Conservation (phyloP, 2,329 filamentous ascomycete species). For the Phaeosphaeriaceae sp. region DNA sequence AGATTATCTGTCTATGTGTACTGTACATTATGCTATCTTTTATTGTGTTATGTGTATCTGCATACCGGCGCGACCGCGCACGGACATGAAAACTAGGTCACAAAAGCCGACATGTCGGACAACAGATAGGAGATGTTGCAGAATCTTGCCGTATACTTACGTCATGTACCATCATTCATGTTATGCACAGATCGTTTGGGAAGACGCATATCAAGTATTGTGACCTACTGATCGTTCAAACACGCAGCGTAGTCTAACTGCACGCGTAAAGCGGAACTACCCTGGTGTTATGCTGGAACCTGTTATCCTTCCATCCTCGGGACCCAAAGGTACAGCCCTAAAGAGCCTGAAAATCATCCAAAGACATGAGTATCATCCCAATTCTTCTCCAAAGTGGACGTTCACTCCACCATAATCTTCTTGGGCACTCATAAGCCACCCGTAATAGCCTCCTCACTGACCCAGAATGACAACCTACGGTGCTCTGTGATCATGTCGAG, state of each 20-base stretch:
- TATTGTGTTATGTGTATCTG: too few relatives aligned
- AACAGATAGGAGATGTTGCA: too few relatives aligned
- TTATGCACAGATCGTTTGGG: too few relatives aligned
- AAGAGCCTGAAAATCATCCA: background rate
- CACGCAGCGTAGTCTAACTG: background rate
- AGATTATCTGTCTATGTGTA: too few relatives aligned
- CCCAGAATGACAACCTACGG: constrained; percentile 27
- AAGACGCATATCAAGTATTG: background rate
- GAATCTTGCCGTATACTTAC: too few relatives aligned
- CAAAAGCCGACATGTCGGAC: too few relatives aligned
- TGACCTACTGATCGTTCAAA: background rate
- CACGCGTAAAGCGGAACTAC: background rate
- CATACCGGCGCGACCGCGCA: too few relatives aligned
- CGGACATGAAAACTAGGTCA: too few relatives aligned
- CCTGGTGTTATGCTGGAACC: background rate
- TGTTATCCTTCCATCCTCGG: background rate
- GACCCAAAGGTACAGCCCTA: background rate
- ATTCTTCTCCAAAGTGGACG: background rate
- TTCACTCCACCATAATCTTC: background rate
- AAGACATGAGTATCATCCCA: background rate
- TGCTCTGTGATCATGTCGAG: constrained; percentile 30
- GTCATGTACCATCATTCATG: too few relatives aligned
- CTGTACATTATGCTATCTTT: too few relatives aligned
- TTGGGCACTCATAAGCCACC: background rate
- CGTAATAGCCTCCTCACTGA: constrained; percentile 27